Evolutionary conservation across 176 grass and related monocot species (phyloP).

Genomic region (Oryza longistaminata): DNA sequence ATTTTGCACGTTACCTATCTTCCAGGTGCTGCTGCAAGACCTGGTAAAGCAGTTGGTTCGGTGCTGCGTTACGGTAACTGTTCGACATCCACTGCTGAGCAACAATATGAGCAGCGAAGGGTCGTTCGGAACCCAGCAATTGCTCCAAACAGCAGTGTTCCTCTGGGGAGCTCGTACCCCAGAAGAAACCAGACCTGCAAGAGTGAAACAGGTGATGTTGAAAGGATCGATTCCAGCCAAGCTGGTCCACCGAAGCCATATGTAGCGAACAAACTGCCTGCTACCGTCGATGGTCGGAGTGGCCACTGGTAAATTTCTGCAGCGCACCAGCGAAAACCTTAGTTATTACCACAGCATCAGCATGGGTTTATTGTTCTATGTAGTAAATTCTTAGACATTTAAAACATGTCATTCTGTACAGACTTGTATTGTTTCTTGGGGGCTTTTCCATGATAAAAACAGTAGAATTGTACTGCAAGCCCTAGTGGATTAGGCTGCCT

Average conservation of each 20-base stretch:
- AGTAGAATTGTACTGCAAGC: not conserved
- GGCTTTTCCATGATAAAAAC: not conserved
- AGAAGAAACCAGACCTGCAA: constrained; percentile 82
- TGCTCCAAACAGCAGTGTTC: constrained; percentile 48
- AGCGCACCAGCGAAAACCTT: not conserved
- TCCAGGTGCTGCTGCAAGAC: constrained; percentile 53
- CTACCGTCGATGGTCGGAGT: constrained; percentile 56
- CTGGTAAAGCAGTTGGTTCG: constrained; percentile 64
- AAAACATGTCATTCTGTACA: constrained; percentile 39
- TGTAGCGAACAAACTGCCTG: constrained; percentile 56
- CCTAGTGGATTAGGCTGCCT: not conserved
- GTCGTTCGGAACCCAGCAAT: constrained; percentile 43
- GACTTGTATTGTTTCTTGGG: constrained; percentile 35
- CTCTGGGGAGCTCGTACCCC: constrained; percentile 64
- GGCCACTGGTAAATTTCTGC: constrained; percentile 62
- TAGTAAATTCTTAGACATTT: constrained; percentile 35
- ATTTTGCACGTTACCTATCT: constrained; percentile 14
- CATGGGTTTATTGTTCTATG: not conserved
- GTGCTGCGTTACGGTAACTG: constrained; percentile 44
- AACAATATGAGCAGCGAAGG: constrained; percentile 72
- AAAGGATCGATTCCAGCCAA: constrained; percentile 55
- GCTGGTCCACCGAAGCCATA: constrained; percentile 56
- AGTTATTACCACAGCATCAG: constrained; percentile 3
- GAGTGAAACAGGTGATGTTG: constrained; percentile 63
- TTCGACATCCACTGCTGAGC: constrained; percentile 37